Percentiles rank a stretch among this genome's conserved stretches.
Conservation (phyloP, 352 stramenopile genomes). For the Phytophthora crassamura region DNA sequence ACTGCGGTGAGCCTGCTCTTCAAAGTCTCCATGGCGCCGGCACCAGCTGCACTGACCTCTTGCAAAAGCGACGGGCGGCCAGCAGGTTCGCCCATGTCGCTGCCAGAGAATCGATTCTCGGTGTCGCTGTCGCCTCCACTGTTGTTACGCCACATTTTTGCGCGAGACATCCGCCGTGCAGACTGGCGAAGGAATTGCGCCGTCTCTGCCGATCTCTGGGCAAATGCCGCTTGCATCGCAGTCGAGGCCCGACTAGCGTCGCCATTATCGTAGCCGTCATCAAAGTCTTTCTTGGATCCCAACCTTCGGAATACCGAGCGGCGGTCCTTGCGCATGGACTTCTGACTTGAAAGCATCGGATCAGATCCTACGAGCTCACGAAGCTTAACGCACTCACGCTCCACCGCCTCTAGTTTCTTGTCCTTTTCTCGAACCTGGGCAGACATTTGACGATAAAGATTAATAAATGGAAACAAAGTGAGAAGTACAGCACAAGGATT, state of each 20-base stretch:
- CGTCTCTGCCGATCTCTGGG: conserved; percentile 79
- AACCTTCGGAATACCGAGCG: conserved; percentile 74
- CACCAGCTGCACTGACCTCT: conserved; percentile 58
- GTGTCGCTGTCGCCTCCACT: conserved; percentile 47
- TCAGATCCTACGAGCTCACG: conserved; percentile 58
- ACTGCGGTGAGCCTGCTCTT: conserved; percentile 76
- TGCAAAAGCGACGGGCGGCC: conserved; percentile 72
- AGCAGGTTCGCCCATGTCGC: conserved; percentile 50
- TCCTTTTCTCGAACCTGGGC: conserved; percentile 80
- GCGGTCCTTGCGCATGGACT: conserved; percentile 49
- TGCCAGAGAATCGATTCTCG: conserved; percentile 58
- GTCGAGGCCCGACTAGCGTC: conserved; percentile 53
- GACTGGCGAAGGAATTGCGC: conserved; percentile 81
- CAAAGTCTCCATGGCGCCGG: conserved; percentile 73
- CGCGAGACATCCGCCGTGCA: conserved; percentile 66
- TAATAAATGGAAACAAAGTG: conserved; percentile 6
- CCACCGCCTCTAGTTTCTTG: conserved; percentile 76
- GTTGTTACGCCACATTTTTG: conserved; percentile 64
- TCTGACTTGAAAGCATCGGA: conserved; percentile 39
- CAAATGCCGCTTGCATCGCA: conserved; percentile 59
- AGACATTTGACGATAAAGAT: conserved; percentile 13
- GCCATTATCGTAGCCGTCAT: conserved; percentile 51
- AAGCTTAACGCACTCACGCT: conserved; percentile 79
- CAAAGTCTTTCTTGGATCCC: conserved; percentile 78
- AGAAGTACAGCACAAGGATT: not conserved